Evolutionary conservation across 176 grass and related monocot genomes (phyloP).

Genomic region (Juncus inflexus): DNA sequence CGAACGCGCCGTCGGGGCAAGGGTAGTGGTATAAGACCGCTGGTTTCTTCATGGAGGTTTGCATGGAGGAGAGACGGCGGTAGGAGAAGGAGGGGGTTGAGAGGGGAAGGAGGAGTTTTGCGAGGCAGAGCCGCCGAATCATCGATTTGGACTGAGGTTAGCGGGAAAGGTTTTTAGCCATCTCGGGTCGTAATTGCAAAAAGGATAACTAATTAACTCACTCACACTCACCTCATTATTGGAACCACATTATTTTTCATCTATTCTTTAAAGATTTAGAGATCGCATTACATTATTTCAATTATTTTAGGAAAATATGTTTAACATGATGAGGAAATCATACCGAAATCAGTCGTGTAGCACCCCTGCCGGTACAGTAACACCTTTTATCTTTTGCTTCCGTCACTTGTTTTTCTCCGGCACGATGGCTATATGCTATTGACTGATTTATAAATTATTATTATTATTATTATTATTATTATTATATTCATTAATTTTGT

Average conservation of each 20-base stretch:
- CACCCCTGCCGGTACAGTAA: too few relatives aligned
- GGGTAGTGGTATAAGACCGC: constrained; percentile 95
- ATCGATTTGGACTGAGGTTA: neutral
- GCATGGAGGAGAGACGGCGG: constrained; percentile 18
- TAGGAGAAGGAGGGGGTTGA: neutral
- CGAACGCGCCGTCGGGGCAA: constrained; percentile 87
- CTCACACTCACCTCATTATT: too few relatives aligned
- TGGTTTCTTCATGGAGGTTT: constrained; percentile 32
- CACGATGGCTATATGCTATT: too few relatives aligned
- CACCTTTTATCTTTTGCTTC: neutral
- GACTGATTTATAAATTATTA: too few relatives aligned
- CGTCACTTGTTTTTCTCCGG: neutral
- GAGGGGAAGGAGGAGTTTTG: neutral
- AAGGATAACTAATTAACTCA: too few relatives aligned
- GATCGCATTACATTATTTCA: neutral
- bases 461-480: too few relatives aligned
- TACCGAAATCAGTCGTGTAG: neutral
- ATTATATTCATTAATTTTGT: too few relatives aligned
- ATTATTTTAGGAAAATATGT: neutral
- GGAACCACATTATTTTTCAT: neutral
- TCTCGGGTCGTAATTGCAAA: too few relatives aligned
- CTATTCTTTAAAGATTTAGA: neutral
- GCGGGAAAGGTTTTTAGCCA: neutral
- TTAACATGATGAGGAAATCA: neutral
- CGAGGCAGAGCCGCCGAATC: constrained; percentile 1